Evolutionary conservation across 2,329 filamentous ascomycete species (phyloP).

Genomic region (Trichophyton equinum): DNA sequence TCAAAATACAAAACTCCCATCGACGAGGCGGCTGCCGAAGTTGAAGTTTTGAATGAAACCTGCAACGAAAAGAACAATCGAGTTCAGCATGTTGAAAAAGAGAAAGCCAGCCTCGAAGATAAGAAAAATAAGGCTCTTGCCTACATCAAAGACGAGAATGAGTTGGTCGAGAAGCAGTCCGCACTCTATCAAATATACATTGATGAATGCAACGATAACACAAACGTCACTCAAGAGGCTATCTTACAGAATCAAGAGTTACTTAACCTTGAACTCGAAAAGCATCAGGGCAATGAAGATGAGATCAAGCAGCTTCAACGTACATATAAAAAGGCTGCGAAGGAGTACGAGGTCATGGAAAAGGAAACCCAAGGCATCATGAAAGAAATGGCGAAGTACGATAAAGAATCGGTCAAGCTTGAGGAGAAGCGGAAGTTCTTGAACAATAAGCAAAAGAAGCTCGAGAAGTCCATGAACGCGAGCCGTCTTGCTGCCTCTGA

Average conservation of each 20-base stretch:
- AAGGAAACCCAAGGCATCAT: conserved; percentile 65
- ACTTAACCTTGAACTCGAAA: conserved; percentile 76
- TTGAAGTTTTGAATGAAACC: conserved; percentile 85
- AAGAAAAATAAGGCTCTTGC: conserved; percentile 92
- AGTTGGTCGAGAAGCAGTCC: conserved; percentile 77
- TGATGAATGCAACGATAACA: conserved; percentile 76
- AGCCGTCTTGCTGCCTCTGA: conserved; percentile 64
- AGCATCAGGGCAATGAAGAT: conserved; percentile 79
- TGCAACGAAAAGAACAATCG: conserved; percentile 90
- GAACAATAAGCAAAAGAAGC: conserved; percentile 79
- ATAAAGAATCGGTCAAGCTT: conserved; percentile 93
- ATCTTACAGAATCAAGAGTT: conserved; percentile 82
- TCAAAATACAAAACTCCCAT: conserved; percentile 97
- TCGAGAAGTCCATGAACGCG: conserved; percentile 72
- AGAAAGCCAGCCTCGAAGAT: conserved; percentile 82
- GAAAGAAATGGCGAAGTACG: conserved; percentile 83
- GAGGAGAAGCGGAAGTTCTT: conserved; percentile 97
- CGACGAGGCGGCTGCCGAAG: conserved; percentile 80
- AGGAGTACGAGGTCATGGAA: conserved; percentile 70
- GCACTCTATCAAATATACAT: conserved; percentile 87
- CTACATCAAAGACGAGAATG: conserved; percentile 85
- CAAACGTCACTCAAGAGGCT: conserved; percentile 77
- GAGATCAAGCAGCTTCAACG: conserved; percentile 83
- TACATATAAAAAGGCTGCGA: conserved; percentile 66
- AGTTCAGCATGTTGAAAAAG: conserved; percentile 95